phyloP scores from a whole-genome alignment of 1,284 basidiomycete genomes.

The Pisolithus thermaeus region DNA sequence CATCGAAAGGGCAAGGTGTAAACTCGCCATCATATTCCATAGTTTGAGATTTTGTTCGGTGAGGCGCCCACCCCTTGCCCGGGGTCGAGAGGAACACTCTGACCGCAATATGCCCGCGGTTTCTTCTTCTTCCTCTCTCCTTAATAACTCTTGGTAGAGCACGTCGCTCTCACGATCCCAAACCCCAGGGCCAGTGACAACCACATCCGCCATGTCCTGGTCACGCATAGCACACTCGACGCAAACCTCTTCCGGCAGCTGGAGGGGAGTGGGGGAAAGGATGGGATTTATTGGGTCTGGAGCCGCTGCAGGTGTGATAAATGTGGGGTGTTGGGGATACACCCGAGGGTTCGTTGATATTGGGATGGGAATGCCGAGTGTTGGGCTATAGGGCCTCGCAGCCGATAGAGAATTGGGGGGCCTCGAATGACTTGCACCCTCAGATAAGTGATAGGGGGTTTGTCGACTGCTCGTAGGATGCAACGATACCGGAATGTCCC shows the following conservation, averaged over 20 bases:
- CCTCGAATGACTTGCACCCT: slow-evolving; percentile 32
- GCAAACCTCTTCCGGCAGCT: slow-evolving; percentile 76
- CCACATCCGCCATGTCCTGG: slow-evolving; percentile 95
- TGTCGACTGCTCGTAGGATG: slow-evolving; percentile 41
- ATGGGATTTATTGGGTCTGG: slow-evolving; percentile 55
- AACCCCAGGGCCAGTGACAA: slow-evolving; percentile 78
- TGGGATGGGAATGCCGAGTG: slow-evolving; percentile 38
- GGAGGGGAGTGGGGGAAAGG: slow-evolving; percentile 44
- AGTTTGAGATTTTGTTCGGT: slow-evolving; percentile 80
- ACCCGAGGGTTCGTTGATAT: slow-evolving; percentile 62
- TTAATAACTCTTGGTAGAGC: slow-evolving; percentile 73
- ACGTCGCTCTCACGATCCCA: slow-evolving; percentile 93
- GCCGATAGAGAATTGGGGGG: slow-evolving; percentile 40
- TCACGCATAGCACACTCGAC: slow-evolving; percentile 99
- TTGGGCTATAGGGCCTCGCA: slow-evolving; percentile 47
- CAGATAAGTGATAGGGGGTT: slow-evolving; percentile 36
- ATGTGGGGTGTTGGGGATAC: slow-evolving; percentile 69
- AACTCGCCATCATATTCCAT: slow-evolving; percentile 78
- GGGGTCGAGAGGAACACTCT: slow-evolving; percentile 49
- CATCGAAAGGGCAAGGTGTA: not conserved
- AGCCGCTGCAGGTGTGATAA: slow-evolving; percentile 52
- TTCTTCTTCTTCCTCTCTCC: slow-evolving; percentile 69
- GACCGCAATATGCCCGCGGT: slow-evolving; percentile 38
- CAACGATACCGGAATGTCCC: slow-evolving; percentile 25
- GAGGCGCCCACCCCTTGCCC: slow-evolving; percentile 62